Evolutionary conservation across 1,284 basidiomycete genomes (phyloP).

Genomic region (Fereydounia khargensis): DNA sequence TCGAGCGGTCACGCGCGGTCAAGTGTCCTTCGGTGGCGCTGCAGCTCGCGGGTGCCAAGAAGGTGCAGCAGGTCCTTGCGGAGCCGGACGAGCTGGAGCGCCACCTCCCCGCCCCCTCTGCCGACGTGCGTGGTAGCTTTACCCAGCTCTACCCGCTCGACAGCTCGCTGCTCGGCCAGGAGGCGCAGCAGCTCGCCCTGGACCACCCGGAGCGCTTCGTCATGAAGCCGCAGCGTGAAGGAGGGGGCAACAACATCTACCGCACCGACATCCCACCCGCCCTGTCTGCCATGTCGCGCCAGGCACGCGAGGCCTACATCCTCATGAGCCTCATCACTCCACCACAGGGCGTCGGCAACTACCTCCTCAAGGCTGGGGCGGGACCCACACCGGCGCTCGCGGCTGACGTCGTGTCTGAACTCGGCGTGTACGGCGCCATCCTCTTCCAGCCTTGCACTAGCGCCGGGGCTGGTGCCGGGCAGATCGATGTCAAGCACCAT

Average conservation of each 20-base stretch:
- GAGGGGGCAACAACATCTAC: slow-evolving; percentile 96
- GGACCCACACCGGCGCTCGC: slow-evolving; percentile 46
- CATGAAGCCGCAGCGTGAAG: slow-evolving; percentile 92
- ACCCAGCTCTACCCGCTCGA: slow-evolving; percentile 57
- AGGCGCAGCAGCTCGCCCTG: slow-evolving; percentile 65
- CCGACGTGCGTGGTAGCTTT: slow-evolving; percentile 21
- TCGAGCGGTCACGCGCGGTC: slow-evolving; percentile 80
- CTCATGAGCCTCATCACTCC: slow-evolving; percentile 87
- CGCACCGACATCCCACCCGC: slow-evolving; percentile 76
- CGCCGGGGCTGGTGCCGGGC: slow-evolving; percentile 7
- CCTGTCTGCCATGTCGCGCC: slow-evolving; percentile 64
- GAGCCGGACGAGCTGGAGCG: slow-evolving; percentile 71
- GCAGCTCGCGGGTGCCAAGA: slow-evolving; percentile 92
- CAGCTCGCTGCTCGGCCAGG: slow-evolving; percentile 57
- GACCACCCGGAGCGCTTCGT: slow-evolving; percentile 67
- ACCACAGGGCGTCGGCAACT: slow-evolving; percentile 68
- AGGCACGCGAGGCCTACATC: slow-evolving; percentile 70
- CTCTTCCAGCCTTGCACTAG: no score
- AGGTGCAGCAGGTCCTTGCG: slow-evolving; percentile 86
- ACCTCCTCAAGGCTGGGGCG: slow-evolving; percentile 66
- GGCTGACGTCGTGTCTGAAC: slow-evolving; percentile 78
- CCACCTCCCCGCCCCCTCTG: slow-evolving; percentile 60
- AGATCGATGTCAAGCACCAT: slow-evolving; percentile 62
- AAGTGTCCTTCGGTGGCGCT: slow-evolving; percentile 89
- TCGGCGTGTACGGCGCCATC: slow-evolving; percentile 87